Evolutionary conservation across 148 eudicot species (phyloP), one percentile per base, ranked within the genome.

Genomic region (Diospyros lotus): DNA sequence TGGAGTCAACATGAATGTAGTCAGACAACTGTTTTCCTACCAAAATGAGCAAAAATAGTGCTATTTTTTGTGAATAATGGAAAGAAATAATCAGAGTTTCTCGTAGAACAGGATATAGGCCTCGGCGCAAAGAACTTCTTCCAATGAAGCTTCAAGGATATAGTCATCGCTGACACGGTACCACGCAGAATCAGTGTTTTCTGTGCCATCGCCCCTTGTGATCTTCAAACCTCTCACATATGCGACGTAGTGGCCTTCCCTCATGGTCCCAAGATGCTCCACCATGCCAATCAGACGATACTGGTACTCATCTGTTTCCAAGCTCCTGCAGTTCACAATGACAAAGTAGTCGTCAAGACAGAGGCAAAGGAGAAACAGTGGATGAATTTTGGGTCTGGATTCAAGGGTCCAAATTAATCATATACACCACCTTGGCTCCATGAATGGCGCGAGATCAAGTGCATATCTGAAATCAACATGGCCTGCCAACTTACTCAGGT

Each of bases 91-190:
- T 93, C 80, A 88, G 39, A 77, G 72, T 75, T 78, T 78, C 69
- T 91, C 92, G 71, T 94, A 94, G 71, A 94, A 91, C 43, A 94
- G 85, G 71, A 94, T 82, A 85, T 94, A 94, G 59, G 98, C 97
- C 75, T 94, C 95, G 41, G 81, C 84, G 15, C 83, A 69, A 64
- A 94, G 87, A 80, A 94, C 98, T 79, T 90, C 89, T 65, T 90
- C 87, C 75, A 90, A 75, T 40, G 89, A 84, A 81, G 74, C 83
- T 87, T 86, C 83, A 12, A 86, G 87, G 69, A 94, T 89, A 71
- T 75, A 18, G 4, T 88, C 80, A 83, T 94, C 98, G 73, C 97
- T 92, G 18, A 85, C 90, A 76, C 89, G 78, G 78, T 89, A 94
- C 98, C 98, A 94, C 56, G 79, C 79, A 39, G 58, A 69, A 82